Base-by-base conservation (phyloP, 306 rosid species). In the Cucurbita argyrosperma region DNA sequence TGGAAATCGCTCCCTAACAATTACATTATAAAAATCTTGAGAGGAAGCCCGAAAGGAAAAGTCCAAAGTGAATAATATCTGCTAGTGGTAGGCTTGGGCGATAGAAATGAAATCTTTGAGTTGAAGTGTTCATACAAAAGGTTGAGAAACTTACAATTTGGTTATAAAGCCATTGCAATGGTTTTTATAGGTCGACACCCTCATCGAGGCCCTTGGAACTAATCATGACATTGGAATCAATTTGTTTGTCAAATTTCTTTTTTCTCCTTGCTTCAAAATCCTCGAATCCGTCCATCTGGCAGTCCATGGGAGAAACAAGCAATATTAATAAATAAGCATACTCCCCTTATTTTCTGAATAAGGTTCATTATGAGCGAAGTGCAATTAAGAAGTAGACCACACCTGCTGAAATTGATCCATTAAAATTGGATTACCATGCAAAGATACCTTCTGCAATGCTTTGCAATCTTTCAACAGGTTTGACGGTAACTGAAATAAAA, bases 401-500 rank as follows among this genome's bases (percentile, higher is more conserved):
- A 89, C 97, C 94, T 86, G 97, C 82, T 94, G 96, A 82, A 94
- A 91, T 83, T 85, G 90, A 79, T 91, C 96, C 96, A 88, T 88
- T 77, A 94, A 84, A 74, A 94, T 87, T 52, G 97, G 99, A 79
- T 94, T 94, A 7, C 92, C 94, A 64, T 88, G 99, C 77, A 94
- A 86, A 76, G 99, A 89, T 57, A 91, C 79, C 76, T 85, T 94
- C 84, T 94, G 99, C 75, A 94, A 86, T 59, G 90, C 96, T 83
- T 84, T 88, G 80, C 99, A 91, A 38, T 88, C 97, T 86, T 87
- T 88, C 90, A 94, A 83, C 71, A 91, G 84, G 74, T 80, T 91
- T 26, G 51, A 53, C 54, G 97, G 97, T 63, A 91, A 85, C 97
- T 94, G 84, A 37, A 43, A 46, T 64, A 40, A 52, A 42, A 65